These are phyloP conservation scores for Backusella liffmaniae DNA, from an alignment of 192 early-diverging fungal genomes.

Conservation along the genomic window DNA sequence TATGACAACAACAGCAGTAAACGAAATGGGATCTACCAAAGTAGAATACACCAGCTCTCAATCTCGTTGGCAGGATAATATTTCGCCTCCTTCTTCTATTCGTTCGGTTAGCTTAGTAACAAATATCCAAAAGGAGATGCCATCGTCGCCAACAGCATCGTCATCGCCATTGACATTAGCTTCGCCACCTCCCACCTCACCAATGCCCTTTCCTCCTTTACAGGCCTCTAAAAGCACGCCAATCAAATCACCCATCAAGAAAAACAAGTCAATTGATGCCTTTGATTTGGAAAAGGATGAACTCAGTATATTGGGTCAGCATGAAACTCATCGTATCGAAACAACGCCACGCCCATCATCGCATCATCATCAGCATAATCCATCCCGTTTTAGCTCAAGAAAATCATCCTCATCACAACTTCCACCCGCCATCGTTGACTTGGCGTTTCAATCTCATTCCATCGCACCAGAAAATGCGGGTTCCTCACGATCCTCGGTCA, in stretches of 20 bases:
- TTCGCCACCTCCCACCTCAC: conserved; percentile 9
- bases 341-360: not conserved
- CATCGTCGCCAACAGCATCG: not conserved
- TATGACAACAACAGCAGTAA: not conserved
- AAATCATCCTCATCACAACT: not conserved
- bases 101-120: conserved; percentile 2
- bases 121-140: conserved; percentile 8
- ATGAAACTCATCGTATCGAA: not conserved
- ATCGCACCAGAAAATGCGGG: not conserved
- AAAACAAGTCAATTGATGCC: not conserved
- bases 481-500: not conserved
- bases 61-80: conserved; percentile 6
- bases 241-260: not conserved
- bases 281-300: not conserved
- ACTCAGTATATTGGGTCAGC: not conserved
- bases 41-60: not conserved
- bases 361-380: not conserved
- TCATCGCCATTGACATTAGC: not conserved
- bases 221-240: conserved; percentile 19
- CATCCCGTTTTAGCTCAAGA: not conserved
- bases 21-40: not conserved
- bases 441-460: not conserved
- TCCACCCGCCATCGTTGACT: not conserved
- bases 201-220: not conserved
- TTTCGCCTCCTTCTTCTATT: conserved; percentile 6